phyloP scores from a whole-genome alignment of 2,329 filamentous ascomycete species.

The Dothiorella sarmentorum region DNA sequence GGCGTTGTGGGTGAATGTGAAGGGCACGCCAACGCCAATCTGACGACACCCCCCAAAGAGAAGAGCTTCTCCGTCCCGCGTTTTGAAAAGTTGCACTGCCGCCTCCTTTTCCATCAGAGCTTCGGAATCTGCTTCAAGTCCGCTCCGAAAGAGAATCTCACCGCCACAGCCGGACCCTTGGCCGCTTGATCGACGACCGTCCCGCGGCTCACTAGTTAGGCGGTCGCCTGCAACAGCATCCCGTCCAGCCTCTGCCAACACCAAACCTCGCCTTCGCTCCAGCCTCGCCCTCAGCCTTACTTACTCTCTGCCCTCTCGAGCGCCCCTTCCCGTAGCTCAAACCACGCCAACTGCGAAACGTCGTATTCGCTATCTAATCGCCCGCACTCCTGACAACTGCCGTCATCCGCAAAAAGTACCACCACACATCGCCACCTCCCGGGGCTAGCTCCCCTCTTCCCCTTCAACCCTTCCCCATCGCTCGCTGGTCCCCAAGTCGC shows the following conservation, averaged over 20 bases:
- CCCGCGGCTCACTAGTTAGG: conserved; percentile 15
- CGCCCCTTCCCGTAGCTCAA: not conserved
- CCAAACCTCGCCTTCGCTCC: not conserved
- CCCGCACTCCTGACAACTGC: not conserved
- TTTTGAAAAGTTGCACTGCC: conserved; percentile 8
- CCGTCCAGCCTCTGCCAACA: not conserved
- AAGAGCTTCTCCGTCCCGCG: conserved; percentile 6
- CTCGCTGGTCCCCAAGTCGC: no score
- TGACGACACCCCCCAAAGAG: not conserved
- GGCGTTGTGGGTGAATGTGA: not conserved
- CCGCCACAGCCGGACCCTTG: conserved; percentile 17
- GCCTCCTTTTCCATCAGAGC: conserved; percentile 14
- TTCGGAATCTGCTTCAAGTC: not conserved
- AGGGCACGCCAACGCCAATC: not conserved
- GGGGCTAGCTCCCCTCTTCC: conserved; percentile 3
- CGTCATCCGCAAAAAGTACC: conserved; percentile 4
- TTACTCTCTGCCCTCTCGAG: not conserved
- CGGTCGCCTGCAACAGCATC: conserved; percentile 1
- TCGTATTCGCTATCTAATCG: not conserved
- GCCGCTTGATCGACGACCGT: conserved; percentile 16
- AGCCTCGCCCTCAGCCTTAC: conserved; percentile 2
- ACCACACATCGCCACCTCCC: conserved; percentile 1
- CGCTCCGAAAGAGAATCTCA: conserved; percentile 4
- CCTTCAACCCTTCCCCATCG: not conserved
- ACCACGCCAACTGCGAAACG: not conserved